Percentiles rank a stretch among this genome's conserved stretches.
phyloP scores from a whole-genome alignment of 176 grass and related monocot species.

The Pontederia paniculata region DNA sequence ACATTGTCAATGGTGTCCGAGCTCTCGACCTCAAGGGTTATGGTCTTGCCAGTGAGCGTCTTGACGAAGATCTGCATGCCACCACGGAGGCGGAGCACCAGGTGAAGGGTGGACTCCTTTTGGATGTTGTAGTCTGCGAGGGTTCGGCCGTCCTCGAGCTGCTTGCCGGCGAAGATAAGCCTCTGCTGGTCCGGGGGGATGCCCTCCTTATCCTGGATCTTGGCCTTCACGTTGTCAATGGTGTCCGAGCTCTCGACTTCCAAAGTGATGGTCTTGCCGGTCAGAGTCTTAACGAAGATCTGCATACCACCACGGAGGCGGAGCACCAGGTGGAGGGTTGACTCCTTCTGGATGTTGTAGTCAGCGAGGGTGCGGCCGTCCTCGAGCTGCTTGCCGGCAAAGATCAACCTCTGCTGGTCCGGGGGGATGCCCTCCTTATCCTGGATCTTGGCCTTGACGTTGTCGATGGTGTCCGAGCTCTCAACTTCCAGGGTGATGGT shows the following conservation, averaged over 20 bases:
- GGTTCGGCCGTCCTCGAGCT: conserved; percentile 46
- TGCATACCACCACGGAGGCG: conserved; percentile 26
- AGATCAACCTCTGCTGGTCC: conserved; percentile 68
- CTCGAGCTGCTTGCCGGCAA: conserved; percentile 15
- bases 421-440: conserved; percentile 68
- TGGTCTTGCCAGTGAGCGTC: conserved; percentile 51
- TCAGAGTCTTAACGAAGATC: conserved; percentile 70
- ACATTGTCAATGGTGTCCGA: conserved; percentile 63
- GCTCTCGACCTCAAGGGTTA: conserved; percentile 38
- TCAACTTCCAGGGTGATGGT: conserved; percentile 51
- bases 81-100: conserved; percentile 42
- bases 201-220: conserved; percentile 85
- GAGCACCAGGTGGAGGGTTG: not conserved
- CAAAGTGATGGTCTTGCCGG: conserved; percentile 53
- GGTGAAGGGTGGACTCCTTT: conserved; percentile 52
- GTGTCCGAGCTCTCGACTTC: conserved; percentile 59
- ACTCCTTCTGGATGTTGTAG: conserved; percentile 6
- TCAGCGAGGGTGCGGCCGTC: not conserved
- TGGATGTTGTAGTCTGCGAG: conserved; percentile 55
- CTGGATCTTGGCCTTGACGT: conserved; percentile 58
- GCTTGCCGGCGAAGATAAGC: conserved; percentile 33
- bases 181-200: conserved; percentile 61
- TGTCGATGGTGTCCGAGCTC: conserved; percentile 37
- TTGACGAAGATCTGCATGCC: conserved; percentile 40
- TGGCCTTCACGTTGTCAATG: conserved; percentile 53